Evolutionary conservation across 805 yeast species (phyloP).

Genomic region (Sugiyamaella chiloensis): DNA sequence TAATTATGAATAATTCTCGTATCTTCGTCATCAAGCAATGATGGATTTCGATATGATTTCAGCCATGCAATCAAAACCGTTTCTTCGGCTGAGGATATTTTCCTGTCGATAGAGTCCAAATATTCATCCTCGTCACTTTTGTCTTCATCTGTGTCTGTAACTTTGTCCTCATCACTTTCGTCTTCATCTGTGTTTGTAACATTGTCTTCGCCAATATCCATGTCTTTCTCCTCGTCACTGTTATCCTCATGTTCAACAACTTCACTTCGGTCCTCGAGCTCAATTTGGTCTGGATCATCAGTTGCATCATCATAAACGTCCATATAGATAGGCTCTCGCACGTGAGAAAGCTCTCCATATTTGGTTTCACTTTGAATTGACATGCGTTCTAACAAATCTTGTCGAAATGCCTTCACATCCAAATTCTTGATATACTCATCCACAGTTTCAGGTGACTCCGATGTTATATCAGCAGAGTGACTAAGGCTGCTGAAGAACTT

Average conservation of each 20-base stretch:
- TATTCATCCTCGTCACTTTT: slow-evolving; percentile 5
- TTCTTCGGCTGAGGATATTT: slow-evolving; percentile 13
- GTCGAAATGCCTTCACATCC: background rate
- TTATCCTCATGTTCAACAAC: background rate
- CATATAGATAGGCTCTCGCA: background rate
- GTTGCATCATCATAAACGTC: background rate
- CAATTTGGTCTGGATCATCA: background rate
- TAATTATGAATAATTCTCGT: background rate
- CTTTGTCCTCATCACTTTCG: slow-evolving; percentile 5
- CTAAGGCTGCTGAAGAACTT: too few relatives aligned
- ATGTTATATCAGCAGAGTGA: background rate
- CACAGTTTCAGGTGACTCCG: background rate
- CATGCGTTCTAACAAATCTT: too few relatives aligned
- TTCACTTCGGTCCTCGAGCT: too few relatives aligned
- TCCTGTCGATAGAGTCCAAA: slow-evolving; percentile 11
- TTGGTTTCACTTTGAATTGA: too few relatives aligned
- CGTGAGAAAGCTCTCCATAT: background rate
- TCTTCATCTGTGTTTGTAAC: background rate
- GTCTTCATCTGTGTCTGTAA: background rate
- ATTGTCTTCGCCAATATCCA: background rate
- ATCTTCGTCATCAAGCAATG: background rate
- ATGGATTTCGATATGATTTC: slow-evolving; percentile 8
- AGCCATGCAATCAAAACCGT: slow-evolving; percentile 4
- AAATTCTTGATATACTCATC: background rate
- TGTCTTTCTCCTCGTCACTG: slow-evolving; percentile 3